A percentile compares a stretch with the other conserved stretches of the same genome.
These are phyloP conservation scores for Blastobotrys raffinosifermentans DNA, from an alignment of 1,139 yeast species.

Conservation along the genomic window DNA sequence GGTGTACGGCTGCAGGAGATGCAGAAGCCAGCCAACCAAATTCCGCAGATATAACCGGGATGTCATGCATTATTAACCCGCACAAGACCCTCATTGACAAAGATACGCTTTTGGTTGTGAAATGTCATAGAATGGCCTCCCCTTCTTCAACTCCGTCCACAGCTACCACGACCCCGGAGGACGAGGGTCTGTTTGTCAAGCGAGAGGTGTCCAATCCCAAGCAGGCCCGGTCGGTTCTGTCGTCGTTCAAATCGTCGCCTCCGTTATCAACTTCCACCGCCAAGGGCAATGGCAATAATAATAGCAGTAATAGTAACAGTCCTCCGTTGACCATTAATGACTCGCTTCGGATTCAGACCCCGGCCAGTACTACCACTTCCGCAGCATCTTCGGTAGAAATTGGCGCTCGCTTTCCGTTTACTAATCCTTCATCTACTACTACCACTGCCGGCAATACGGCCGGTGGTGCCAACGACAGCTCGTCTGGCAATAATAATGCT, in stretches of 20 bases:
- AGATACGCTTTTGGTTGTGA: no score
- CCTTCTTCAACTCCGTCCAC: no score
- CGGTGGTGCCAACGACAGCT: not conserved
- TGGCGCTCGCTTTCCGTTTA: slow-evolving; percentile 32
- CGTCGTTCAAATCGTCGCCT: slow-evolving; percentile 1
- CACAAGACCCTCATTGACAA: no score
- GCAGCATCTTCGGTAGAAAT: slow-evolving; percentile 25
- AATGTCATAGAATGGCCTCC: no score
- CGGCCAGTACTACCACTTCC: slow-evolving; percentile 27
- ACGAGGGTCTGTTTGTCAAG: not conserved
- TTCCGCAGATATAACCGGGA: no score
- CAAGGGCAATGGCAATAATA: no score
- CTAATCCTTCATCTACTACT: slow-evolving; percentile 5
- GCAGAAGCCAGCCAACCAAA: no score
- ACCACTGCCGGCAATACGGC: no score
- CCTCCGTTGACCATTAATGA: slow-evolving; percentile 25
- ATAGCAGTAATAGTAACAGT: no score
- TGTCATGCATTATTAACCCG: no score
- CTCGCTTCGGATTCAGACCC: slow-evolving; percentile 29
- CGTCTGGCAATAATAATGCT: not conserved
- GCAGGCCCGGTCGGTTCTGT: not conserved
- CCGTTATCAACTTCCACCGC: slow-evolving; percentile 20
- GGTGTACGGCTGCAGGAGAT: no score
- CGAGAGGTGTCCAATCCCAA: not conserved
- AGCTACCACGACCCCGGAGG: no score